Evolutionary conservation across 257 asterid species (phyloP).

Genomic region (Dorcoceras hygrometricum): DNA sequence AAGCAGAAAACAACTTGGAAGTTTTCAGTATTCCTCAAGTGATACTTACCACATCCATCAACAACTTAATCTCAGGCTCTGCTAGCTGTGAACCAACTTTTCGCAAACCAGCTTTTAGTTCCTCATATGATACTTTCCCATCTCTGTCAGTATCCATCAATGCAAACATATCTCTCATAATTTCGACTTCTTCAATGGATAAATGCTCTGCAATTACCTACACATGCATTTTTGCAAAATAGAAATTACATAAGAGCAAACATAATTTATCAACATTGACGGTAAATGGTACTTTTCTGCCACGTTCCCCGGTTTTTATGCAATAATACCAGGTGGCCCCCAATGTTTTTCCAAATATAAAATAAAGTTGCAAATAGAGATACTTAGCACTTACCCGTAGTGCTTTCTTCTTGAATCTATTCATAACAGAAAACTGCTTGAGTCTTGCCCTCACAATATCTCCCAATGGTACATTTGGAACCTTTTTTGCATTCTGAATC

Average conservation of each 20-base stretch:
- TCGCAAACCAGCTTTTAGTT: slow-evolving; percentile 74
- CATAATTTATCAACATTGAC: not conserved
- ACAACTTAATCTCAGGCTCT: slow-evolving; percentile 90
- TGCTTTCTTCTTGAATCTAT: slow-evolving; percentile 88
- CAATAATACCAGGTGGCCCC: slow-evolving; percentile 4
- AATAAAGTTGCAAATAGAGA: not conserved
- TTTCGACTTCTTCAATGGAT: slow-evolving; percentile 87
- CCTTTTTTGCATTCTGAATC: slow-evolving; percentile 83
- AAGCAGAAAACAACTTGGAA: slow-evolving; percentile 16
- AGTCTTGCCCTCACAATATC: slow-evolving; percentile 86
- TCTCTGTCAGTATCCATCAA: slow-evolving; percentile 91
- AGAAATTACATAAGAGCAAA: not conserved
- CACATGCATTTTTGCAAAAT: slow-evolving; percentile 21
- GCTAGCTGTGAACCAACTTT: slow-evolving; percentile 98
- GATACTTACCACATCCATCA: slow-evolving; percentile 93
- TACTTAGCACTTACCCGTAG: slow-evolving; percentile 58
- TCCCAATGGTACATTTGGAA: slow-evolving; percentile 85
- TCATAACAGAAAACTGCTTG: slow-evolving; percentile 85
- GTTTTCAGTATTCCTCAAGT: slow-evolving; percentile 12
- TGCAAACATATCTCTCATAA: slow-evolving; percentile 88
- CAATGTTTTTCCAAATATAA: slow-evolving; percentile 5
- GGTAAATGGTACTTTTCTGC: too few species aligned
- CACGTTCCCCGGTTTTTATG: not conserved
- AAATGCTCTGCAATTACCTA: slow-evolving; percentile 95
- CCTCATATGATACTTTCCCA: slow-evolving; percentile 88